Conservation (phyloP, 169 alveolate species). For the Plasmodium gonderi region DNA sequence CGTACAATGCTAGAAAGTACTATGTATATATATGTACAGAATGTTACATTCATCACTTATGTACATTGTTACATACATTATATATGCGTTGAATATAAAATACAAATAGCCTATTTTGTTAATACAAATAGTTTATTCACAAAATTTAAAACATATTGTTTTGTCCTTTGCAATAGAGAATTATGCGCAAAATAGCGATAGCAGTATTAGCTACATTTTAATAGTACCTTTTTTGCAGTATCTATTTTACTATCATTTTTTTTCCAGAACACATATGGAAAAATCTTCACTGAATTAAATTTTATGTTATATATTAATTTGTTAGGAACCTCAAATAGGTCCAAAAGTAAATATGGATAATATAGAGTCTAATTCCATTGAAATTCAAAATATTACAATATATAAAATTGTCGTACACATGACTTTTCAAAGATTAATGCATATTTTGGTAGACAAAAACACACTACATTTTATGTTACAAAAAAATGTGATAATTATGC, state of each 20-base stretch:
- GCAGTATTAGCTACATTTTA: not conserved
- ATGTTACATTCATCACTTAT: too few species aligned
- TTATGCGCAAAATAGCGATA: not conserved
- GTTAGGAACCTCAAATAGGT: not conserved
- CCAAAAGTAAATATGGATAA: not conserved
- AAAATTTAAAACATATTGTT: not conserved
- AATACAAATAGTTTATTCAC: not conserved
- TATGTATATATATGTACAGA: not conserved
- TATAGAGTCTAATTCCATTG: not conserved
- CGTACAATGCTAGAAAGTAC: not conserved
- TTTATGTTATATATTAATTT: not conserved
- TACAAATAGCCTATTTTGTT: not conserved
- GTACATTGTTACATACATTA: not conserved
- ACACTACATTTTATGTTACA: not conserved
- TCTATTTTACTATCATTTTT: not conserved
- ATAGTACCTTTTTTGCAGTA: not conserved
- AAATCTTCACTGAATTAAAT: not conserved
- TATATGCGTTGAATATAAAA: not conserved
- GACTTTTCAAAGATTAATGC: not conserved
- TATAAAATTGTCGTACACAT: not conserved
- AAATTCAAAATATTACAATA: not conserved
- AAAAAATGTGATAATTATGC: not conserved
- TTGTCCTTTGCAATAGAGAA: too few species aligned
- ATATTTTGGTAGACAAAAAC: not conserved
- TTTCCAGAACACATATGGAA: not conserved